A percentile compares a stretch with the other conserved stretches of the same genome.
Evolutionary conservation across 306 rosid species (phyloP).

Genomic region (Cotoneaster glaucophyllus): DNA sequence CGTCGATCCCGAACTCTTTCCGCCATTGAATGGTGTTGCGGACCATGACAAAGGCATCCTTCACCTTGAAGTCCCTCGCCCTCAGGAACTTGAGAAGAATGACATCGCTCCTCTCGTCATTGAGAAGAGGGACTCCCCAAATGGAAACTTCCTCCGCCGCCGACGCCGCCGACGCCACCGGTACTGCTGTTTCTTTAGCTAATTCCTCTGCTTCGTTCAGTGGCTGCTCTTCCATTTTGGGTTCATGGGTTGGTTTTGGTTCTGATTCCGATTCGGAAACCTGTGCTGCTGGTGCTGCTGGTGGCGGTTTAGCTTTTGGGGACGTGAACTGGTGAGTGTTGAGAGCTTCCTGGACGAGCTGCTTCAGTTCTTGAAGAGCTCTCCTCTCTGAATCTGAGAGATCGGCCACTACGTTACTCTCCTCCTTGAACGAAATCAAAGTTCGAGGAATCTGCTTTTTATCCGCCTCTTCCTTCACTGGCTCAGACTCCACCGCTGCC

Average conservation of each 20-base stretch:
- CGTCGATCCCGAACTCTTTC: conserved; percentile 61
- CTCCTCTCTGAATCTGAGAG: conserved; percentile 50
- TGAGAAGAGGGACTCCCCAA: conserved; percentile 77
- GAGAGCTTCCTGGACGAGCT: conserved; percentile 33
- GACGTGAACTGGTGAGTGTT: conserved; percentile 18
- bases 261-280: conserved; percentile 15
- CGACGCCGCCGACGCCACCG: background rate
- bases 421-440: conserved; percentile 65
- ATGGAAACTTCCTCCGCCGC: conserved; percentile 41
- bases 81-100: conserved; percentile 79
- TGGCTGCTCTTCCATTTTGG: conserved; percentile 23
- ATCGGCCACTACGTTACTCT: conserved; percentile 65
- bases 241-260: background rate
- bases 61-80: conserved; percentile 75
- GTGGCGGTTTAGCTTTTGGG: background rate
- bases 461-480: conserved; percentile 7
- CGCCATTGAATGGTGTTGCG: conserved; percentile 66
- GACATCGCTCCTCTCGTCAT: conserved; percentile 67
- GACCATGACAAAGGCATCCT: conserved; percentile 58
- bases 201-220: conserved; percentile 24
- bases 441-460: conserved; percentile 32
- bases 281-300: conserved; percentile 2
- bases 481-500: background rate
- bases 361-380: conserved; percentile 46
- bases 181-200: conserved; percentile 19